Percentiles rank a stretch among this genome's conserved stretches.
Evolutionary conservation across 192 early-diverging fungal species (phyloP).

Genomic region (Umbelopsis vinacea): DNA sequence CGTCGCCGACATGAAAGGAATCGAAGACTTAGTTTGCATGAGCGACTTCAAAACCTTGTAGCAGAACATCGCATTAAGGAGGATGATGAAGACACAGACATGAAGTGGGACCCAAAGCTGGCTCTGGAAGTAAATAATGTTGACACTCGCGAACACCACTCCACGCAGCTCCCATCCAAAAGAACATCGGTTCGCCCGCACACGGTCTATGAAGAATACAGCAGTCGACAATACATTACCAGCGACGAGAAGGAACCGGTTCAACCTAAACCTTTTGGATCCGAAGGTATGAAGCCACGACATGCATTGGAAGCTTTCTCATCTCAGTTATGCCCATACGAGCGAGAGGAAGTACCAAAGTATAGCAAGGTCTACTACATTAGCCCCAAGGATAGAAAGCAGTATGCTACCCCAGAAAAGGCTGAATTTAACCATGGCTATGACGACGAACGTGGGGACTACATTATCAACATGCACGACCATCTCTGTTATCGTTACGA

Average conservation of each 20-base stretch:
- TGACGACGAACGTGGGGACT: constrained; percentile 96
- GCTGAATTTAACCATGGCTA: constrained; percentile 60
- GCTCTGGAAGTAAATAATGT: background rate
- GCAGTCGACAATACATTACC: background rate
- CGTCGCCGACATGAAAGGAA: constrained; percentile 27
- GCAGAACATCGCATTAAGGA: constrained; percentile 20
- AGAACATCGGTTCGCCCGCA: background rate
- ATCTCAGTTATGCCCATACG: constrained; percentile 78
- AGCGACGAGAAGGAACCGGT: background rate
- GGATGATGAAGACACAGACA: constrained; percentile 14
- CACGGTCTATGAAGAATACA: constrained; percentile 14
- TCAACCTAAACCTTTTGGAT: background rate
- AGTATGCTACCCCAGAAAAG: constrained; percentile 62
- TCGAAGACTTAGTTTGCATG: constrained; percentile 24
- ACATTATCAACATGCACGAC: constrained; percentile 85
- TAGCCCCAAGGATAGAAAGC: constrained; percentile 69
- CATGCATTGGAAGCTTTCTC: constrained; percentile 65
- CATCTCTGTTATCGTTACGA: constrained; percentile 95
- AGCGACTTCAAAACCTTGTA: constrained; percentile 24
- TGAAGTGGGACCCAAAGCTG: constrained; percentile 8
- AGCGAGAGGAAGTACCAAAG: constrained; percentile 84
- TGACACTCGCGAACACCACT: background rate
- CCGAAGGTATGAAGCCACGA: background rate
- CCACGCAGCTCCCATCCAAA: background rate
- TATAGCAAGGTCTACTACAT: constrained; percentile 86